Evolutionary conservation across 75 land plant species (phyloP), one percentile per base, ranked within the genome.

Genomic region (Azolla pinnata): DNA sequence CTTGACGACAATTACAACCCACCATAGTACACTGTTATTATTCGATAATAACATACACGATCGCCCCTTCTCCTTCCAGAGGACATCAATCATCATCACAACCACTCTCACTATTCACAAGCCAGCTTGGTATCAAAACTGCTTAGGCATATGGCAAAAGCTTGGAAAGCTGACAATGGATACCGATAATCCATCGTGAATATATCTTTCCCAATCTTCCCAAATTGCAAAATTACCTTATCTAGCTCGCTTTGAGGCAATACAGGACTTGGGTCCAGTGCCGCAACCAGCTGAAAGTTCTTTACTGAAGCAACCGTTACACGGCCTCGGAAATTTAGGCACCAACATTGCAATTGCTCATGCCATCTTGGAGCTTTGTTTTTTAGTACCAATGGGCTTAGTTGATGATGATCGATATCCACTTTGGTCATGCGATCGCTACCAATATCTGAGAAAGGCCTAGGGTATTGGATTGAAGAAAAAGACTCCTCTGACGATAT

Each of bases 81-180:
- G n/a, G n/a, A n/a, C n/a, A n/a, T n/a, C n/a, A n/a, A n/a, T n/a
- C n/a, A n/a, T n/a, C n/a, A n/a, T n/a, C n/a, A n/a, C n/a, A n/a
- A n/a, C n/a, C n/a, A n/a, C n/a, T n/a, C n/a, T n/a, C n/a, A n/a
- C n/a, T 17, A 92, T 70, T 92, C 97, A 60, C 97, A 92, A 23
- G 97, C 96, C 55, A 92, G 72, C 72, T 85, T 92, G 42, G 97
- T 88, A 62, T 85, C 97, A 56, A 92, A 92, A 75, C 92, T 87
- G 68, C 89, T 87, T 33, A 87, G 85, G 67, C 86, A 84, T 7
- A 88, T 82, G 8, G 89, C 93, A 63, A 88, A 88, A 35, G 93
- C 89, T 60, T 88, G 89, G 59, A 88, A 88, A 1, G 93, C 93
- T 5, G 93, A 84, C 4, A 88, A 42, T 18, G 93, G 93, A 33